Base-by-base conservation (phyloP, 2,329 filamentous ascomycete genomes). In the Ascochyta rabiei region DNA sequence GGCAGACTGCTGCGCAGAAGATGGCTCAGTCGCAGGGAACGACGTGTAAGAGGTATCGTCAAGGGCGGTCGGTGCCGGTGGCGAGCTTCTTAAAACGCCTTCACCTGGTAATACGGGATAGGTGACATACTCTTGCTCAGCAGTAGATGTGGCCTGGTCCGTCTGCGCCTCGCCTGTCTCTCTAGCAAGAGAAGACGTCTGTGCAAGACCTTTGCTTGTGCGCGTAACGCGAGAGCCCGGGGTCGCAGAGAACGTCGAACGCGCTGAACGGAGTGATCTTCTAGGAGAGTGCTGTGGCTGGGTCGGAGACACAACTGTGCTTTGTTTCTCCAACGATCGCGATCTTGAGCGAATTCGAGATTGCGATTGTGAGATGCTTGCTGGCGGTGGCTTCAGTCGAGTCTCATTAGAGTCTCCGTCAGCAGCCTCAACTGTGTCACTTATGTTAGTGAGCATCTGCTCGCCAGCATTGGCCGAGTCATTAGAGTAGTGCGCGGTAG, bases 401-500 rank as follows among this genome's bases (percentile, higher is more conserved):
- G 28, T 45, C n/a, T 28, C 49, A 23, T 39, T 31, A 28, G 46
- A 23, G 26, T 56, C 26, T 13, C 33, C 16, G 6, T 54, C 51
- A 13, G 38, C 24, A n/a, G 43, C 24, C 5, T 47, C 35, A 23
- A 4, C 47, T 10, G 46, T 28, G 10, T 26, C 45, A 15, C 60
- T 45, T 4, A 51, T 18, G 34, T 69, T 59, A 44, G 59, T 61
- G 23, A 42, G 40, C n/a, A 48, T 53, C 21, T 45, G 41, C 15
- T 18, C 13, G 18, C 9, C 56, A 34, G 56, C 48, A 21, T 66
- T 62, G 43, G 68, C 65, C 6, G 69, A 69, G 23, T 66, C 63
- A 45, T 69, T 66, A 4, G 70, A 69, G 34, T 60, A 51, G 5
- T 51, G 64, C 3, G 62, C 44, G 13, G 66, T 71, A 12, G 71